These are phyloP conservation scores for Rubus parviflorus DNA, from an alignment of 306 rosid genomes.

Conservation along the genomic window DNA sequence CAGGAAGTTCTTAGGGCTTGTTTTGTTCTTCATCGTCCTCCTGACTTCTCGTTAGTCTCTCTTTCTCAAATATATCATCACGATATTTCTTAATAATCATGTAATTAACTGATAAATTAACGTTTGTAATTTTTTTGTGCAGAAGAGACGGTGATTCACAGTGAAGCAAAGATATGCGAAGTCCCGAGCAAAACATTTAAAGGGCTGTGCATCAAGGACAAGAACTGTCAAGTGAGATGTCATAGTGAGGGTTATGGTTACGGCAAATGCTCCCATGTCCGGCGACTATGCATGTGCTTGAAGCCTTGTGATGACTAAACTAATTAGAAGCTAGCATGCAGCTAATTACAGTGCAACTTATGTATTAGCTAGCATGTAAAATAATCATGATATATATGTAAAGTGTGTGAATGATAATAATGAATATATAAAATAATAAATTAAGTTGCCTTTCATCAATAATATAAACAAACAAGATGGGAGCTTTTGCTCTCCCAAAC, in stretches of 20 bases:
- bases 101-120: neutral
- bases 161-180: neutral
- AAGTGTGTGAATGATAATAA: too few species aligned
- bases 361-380: too few species aligned
- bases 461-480: too few species aligned
- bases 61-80: neutral
- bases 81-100: neutral
- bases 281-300: neutral
- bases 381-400: too few species aligned
- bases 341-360: neutral
- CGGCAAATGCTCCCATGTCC: constrained; percentile 8
- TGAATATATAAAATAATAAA: too few species aligned
- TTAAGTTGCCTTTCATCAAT: too few species aligned
- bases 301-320: neutral
- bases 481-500: too few species aligned
- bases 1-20: constrained; percentile 1
- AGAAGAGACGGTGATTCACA: constrained; percentile 1
- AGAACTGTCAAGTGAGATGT: neutral
- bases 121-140: neutral
- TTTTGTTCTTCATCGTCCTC: constrained; percentile 6
- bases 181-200: neutral
- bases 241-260: neutral
- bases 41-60: neutral
- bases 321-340: neutral
- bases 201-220: neutral